A percentile compares a stretch with the other conserved stretches of the same genome.
Conservation (phyloP, 2,329 filamentous ascomycete species). For the Laburnicola sp. region DNA sequence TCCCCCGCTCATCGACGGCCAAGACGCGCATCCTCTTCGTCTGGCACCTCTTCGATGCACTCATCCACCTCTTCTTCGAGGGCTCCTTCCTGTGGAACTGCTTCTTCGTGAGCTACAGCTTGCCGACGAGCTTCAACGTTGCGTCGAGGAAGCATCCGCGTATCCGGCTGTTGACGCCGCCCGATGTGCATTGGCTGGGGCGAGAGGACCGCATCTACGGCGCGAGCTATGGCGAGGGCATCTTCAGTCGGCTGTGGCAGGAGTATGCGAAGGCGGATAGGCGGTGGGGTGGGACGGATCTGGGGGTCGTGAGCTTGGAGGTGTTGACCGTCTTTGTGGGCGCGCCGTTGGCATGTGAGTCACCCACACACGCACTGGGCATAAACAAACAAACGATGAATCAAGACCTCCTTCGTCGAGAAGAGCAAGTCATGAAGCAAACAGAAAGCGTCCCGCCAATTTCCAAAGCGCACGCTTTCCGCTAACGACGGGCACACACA, state of each 20-base stretch:
- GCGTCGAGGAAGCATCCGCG: slow-evolving; percentile 30
- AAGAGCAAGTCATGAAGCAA: background rate
- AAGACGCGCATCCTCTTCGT: slow-evolving; percentile 79
- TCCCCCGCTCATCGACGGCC: slow-evolving; percentile 58
- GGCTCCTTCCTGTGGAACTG: slow-evolving; percentile 91
- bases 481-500: slow-evolving; percentile 2
- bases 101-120: slow-evolving; percentile 69
- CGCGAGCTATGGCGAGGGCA: slow-evolving; percentile 58
- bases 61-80: slow-evolving; percentile 90
- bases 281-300: slow-evolving; percentile 62
- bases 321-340: slow-evolving; percentile 63
- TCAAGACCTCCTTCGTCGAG: too few species aligned
- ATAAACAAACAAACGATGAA: too few species aligned
- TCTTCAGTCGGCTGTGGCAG: slow-evolving; percentile 62
- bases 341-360: slow-evolving; percentile 55
- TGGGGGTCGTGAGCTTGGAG: slow-evolving; percentile 63
- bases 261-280: slow-evolving; percentile 68
- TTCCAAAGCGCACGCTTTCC: background rate
- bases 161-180: slow-evolving; percentile 49
- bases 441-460: background rate
- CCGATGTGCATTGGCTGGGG: slow-evolving; percentile 58
- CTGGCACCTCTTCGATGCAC: slow-evolving; percentile 91
- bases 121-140: slow-evolving; percentile 46
- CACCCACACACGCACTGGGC: background rate
- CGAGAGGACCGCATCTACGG: slow-evolving; percentile 61